These are phyloP conservation scores for Bimuria novae-zelandiae DNA, from an alignment of 2,329 filamentous ascomycete genomes.

Conservation along the genomic window DNA sequence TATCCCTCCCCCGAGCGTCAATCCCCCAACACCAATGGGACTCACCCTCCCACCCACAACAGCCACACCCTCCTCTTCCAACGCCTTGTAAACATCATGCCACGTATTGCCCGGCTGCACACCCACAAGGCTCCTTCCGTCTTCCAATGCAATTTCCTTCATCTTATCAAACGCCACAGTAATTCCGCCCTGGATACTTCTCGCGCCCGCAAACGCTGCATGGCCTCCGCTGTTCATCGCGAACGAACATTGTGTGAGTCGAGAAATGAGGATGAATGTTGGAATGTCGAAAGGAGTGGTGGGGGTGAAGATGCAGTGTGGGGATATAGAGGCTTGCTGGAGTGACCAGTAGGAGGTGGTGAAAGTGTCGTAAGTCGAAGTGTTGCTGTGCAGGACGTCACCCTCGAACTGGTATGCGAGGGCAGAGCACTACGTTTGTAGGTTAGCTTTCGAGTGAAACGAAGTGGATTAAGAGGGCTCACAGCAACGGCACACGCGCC, in stretches of 20 bases:
- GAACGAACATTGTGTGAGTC: conserved; percentile 27
- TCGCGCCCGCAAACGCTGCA: conserved; percentile 28
- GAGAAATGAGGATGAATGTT: conserved; percentile 22
- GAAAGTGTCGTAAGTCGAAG: conserved; percentile 24
- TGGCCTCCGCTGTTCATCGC: conserved; percentile 2
- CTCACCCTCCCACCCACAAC: conserved; percentile 35
- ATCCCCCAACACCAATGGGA: conserved; percentile 15
- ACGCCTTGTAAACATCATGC: conserved; percentile 32
- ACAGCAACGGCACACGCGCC: conserved; percentile 25
- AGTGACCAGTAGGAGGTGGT: conserved; percentile 28
- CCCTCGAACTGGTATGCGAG: conserved; percentile 24
- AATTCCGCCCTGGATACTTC: conserved; percentile 38
- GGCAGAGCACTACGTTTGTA: conserved; percentile 20
- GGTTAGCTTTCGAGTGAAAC: neutral
- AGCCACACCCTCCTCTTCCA: conserved; percentile 27
- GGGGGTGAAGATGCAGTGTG: conserved; percentile 35
- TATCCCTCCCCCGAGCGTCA: conserved; percentile 8
- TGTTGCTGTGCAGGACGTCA: conserved; percentile 17
- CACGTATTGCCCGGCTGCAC: conserved; percentile 39
- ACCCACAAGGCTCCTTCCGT: conserved; percentile 22
- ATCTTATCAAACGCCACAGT: conserved; percentile 34
- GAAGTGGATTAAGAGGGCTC: neutral
- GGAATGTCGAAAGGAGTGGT: conserved; percentile 21
- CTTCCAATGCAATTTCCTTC: conserved; percentile 20
- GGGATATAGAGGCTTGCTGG: conserved; percentile 29